Evolutionary conservation across 2,329 filamentous ascomycete genomes (phyloP).

Genomic region (Ophiostoma novo-ulmi): DNA sequence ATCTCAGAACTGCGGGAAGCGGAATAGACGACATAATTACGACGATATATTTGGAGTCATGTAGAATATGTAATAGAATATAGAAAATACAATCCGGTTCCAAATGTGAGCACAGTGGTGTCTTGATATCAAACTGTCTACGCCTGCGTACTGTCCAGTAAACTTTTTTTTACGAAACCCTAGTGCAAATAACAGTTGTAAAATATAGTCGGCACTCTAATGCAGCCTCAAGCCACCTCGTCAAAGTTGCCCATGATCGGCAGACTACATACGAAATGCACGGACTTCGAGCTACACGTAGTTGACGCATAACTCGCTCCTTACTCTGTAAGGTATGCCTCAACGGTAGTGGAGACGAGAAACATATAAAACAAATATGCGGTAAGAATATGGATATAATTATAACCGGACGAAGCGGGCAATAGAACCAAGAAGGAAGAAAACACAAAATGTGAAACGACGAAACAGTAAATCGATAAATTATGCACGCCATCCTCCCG

Average conservation of each 20-base stretch:
- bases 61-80: not conserved
- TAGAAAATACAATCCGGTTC: not conserved
- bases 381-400: not conserved
- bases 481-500: constrained; percentile 2
- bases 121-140: not conserved
- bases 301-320: not conserved
- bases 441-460: not conserved
- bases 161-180: too few relatives aligned
- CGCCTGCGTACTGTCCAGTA: not conserved
- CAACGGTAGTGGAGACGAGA: not conserved
- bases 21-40: not conserved
- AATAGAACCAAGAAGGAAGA: not conserved
- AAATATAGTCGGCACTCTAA: not conserved
- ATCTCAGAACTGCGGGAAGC: not conserved
- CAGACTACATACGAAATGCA: not conserved
- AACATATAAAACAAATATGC: not conserved
- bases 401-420: not conserved
- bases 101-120: not conserved
- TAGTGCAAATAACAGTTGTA: not conserved
- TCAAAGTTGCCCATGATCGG: not conserved
- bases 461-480: constrained; percentile 5
- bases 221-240: constrained; percentile 11
- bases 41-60: not conserved
- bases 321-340: not conserved
- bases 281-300: not conserved